Conservation (phyloP, 371 early-diverging fungal species). For the Entomophthora muscae region DNA sequence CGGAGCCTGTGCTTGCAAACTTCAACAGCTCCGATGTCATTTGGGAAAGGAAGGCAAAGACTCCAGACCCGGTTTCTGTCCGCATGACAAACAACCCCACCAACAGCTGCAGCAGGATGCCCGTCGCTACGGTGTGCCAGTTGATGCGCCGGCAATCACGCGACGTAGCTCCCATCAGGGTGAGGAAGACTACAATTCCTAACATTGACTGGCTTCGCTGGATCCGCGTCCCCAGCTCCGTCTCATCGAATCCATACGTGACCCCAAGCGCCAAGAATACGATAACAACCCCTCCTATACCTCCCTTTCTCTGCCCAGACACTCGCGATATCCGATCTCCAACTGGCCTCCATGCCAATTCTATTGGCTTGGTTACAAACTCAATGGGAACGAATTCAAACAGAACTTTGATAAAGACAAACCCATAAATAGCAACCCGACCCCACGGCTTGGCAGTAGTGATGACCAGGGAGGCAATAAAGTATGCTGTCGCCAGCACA, state of each 20-base stretch:
- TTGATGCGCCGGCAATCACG: slow-evolving; percentile 38
- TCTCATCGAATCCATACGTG: slow-evolving; percentile 34
- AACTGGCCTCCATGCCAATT: slow-evolving; percentile 14
- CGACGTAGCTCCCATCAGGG: slow-evolving; percentile 32
- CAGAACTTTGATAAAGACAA: slow-evolving; percentile 32
- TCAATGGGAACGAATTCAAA: slow-evolving; percentile 28
- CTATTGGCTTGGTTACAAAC: slow-evolving; percentile 21
- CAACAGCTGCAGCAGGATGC: slow-evolving; percentile 56
- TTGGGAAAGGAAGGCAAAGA: slow-evolving; percentile 54
- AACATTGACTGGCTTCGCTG: slow-evolving; percentile 55
- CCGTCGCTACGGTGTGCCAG: no score
- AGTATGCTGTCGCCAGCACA: slow-evolving; percentile 27
- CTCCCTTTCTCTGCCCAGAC: no score
- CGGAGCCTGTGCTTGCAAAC: slow-evolving; percentile 41
- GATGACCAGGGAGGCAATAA: slow-evolving; percentile 22
- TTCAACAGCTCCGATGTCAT: slow-evolving; percentile 43
- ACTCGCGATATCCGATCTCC: slow-evolving; percentile 9
- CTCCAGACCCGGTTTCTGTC: slow-evolving; percentile 46
- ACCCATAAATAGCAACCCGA: slow-evolving; percentile 29
- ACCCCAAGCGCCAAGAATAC: slow-evolving; percentile 29
- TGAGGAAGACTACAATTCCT: slow-evolving; percentile 47
- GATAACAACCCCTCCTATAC: slow-evolving; percentile 5
- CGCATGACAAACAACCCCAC: slow-evolving; percentile 66
- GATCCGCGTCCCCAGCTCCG: slow-evolving; percentile 29
- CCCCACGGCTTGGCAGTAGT: slow-evolving; percentile 23